Evolutionary conservation across 2,329 filamentous ascomycete genomes (phyloP).

Genomic region (Penicillium digitatum): DNA sequence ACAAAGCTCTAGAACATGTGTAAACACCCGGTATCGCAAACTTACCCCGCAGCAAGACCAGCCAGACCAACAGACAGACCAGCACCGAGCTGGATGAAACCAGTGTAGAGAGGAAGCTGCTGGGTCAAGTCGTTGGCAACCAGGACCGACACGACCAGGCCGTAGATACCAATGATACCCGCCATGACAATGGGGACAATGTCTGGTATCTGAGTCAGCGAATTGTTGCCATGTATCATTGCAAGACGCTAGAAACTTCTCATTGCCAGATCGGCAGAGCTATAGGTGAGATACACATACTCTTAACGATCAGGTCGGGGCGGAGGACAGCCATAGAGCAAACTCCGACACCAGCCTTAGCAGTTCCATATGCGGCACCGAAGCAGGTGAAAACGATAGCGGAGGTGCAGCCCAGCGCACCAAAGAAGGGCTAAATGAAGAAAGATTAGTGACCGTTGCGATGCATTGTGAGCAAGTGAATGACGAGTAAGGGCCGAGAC

Average conservation of each 20-base stretch:
- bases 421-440: constrained; percentile 72
- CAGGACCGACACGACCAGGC: constrained; percentile 80
- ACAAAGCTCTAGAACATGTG: not conserved
- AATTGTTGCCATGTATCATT: not conserved
- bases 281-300: constrained; percentile 55
- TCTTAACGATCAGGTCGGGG: constrained; percentile 98
- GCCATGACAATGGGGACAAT: constrained; percentile 99
- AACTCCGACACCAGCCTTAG: constrained; percentile 98
- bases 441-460: constrained; percentile 12
- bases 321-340: constrained; percentile 96
- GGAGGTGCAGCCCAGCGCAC: constrained; percentile 92
- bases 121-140: constrained; percentile 77
- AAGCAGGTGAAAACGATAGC: constrained; percentile 97
- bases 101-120: constrained; percentile 68
- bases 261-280: constrained; percentile 12
- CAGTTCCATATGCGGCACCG: constrained; percentile 95
- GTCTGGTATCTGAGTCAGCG: constrained; percentile 54
- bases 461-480: not conserved
- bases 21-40: constrained; percentile 4
- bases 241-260: not conserved
- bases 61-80: constrained; percentile 77
- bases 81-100: constrained; percentile 81
- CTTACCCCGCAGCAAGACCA: constrained; percentile 69
- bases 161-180: constrained; percentile 99
- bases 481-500: constrained; percentile 6